Evolutionary conservation across 2,329 filamentous ascomycete species (phyloP).

Genomic region (Onygenales sp.): DNA sequence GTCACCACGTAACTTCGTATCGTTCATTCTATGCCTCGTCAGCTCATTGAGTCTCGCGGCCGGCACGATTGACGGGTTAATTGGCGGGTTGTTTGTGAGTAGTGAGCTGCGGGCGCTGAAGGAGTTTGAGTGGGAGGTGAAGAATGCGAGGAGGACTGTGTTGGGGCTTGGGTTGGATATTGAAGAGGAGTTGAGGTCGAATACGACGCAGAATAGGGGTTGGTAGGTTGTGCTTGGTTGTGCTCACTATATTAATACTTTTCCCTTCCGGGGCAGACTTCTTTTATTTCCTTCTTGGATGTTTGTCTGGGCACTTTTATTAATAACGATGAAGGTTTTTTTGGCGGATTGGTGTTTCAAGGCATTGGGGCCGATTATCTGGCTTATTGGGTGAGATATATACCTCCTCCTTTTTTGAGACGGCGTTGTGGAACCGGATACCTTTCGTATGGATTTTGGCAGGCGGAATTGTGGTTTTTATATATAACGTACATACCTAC

Average conservation of each 20-base stretch:
- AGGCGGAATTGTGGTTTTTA: no score
- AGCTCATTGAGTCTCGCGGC: conserved; percentile 67
- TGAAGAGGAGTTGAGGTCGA: conserved; percentile 10
- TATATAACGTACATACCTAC: no score
- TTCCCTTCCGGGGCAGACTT: neutral
- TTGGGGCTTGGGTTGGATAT: conserved; percentile 13
- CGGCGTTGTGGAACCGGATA: no score
- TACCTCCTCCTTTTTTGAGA: no score
- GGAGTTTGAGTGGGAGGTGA: conserved; percentile 92
- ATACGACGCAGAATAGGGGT: neutral
- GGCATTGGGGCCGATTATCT: no score
- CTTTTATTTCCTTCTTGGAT: neutral
- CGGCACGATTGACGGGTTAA: conserved; percentile 73
- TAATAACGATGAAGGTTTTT: no score
- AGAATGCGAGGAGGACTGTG: conserved; percentile 46
- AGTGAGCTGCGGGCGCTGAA: conserved; percentile 71
- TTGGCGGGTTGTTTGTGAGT: conserved; percentile 78
- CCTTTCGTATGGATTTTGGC: no score
- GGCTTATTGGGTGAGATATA: no score
- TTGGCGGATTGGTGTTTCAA: no score
- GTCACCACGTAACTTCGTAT: conserved; percentile 62
- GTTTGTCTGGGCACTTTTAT: no score
- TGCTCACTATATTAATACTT: neutral
- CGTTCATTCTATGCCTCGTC: conserved; percentile 71
- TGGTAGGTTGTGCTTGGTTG: neutral